Base-by-base conservation (phyloP, 2,329 filamentous ascomycete genomes). In the Epicoccum sorghinum region DNA sequence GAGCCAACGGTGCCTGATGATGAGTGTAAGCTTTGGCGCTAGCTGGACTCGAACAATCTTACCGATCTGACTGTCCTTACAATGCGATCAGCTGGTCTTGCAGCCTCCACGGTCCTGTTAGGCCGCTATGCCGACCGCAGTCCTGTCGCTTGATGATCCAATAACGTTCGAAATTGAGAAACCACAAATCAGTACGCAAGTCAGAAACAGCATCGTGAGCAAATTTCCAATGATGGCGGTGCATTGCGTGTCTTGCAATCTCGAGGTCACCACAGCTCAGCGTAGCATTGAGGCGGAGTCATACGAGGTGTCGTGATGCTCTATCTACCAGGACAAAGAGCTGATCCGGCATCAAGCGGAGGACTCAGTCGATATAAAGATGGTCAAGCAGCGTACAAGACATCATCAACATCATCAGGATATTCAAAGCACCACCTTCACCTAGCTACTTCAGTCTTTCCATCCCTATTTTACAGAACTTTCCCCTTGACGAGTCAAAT, bases 361-460 rank as follows among this genome's bases (percentile, higher is more conserved):
- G 7, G 13, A 24, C 14, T 6, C 29, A 4, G 25, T 24, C 27
- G 27, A 23, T 52, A 52, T 52, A 52, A 52, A 41, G 36, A 29
- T 18, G 18, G 18, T 9, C 27, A 29, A 29, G 22, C 10, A 9
- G 3, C 8, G 4, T 18, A 12, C 13, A 4, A 10, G 49, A 37
- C 14, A 13, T n/a, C 36, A 33, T 8, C 44, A 47, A 61, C 57
- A 53, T 35, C 48, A 38, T n/a, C 48, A 56, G 24, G 18, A 29
- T 9, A 29, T 6, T 9, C 22, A 51, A 47, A 55, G 24, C 52
- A 61, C 24, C 48, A 51, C 38, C 50, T 43, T 43, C 43, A 50
- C 30, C 25, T 52, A 45, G 40, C 9, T 25, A 52, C 36, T 49
- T 47, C 37, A 29, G n/a, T 39, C 18, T 39, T 36, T 44, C 25